Base-by-base conservation (phyloP, 83 land plant species). In the Isoetes engelmannii region DNA sequence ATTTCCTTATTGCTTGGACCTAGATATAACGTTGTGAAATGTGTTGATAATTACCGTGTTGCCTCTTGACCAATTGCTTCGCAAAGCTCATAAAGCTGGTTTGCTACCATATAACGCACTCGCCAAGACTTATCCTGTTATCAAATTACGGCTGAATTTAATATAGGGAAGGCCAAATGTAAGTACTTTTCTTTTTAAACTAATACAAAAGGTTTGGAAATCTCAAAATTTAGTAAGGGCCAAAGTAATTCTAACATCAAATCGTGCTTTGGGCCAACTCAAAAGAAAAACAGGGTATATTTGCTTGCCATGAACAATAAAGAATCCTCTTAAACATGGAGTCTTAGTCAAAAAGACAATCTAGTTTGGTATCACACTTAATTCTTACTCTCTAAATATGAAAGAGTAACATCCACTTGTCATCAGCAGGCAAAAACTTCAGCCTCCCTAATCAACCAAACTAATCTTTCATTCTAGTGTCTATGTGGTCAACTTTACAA, bases 101-200 rank as follows among this genome's bases (percentile, higher is more conserved):
- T 59, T 12, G 62, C 62, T 0, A 59, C 62, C 62, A 59, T 59
- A 4, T 19, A 59, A 18, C 62, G 62, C 8, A 59, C 62, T 12
- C 62, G 62, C 62, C 62, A 59, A 7, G 62, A 59, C 20, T 59
- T 59, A 59, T 59, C 62, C 62, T 59, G 19, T 12, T 59, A 12
- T 12, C 8, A 59, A 18, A 59, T 19, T 18, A 1, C 62, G 4
- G 62, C 62, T 28, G 37, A 28, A 48, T 13, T 60, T 6, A 48
- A 19, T 43, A 18, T 21, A 7, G 19, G 3, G 10, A 20, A 56
- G 54, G 7, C 37, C 37, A 28, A 28, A 28, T 0, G 37, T 28
- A 28, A 28, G 37, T 28, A 28, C 0, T 28, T 28, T 28, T 28
- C 2, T 28, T 28, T 28, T 28, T 28, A 2, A 0, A 28, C 37